Conservation (phyloP, 495 filamentous ascomycete species). For the Tirmania nivea region DNA sequence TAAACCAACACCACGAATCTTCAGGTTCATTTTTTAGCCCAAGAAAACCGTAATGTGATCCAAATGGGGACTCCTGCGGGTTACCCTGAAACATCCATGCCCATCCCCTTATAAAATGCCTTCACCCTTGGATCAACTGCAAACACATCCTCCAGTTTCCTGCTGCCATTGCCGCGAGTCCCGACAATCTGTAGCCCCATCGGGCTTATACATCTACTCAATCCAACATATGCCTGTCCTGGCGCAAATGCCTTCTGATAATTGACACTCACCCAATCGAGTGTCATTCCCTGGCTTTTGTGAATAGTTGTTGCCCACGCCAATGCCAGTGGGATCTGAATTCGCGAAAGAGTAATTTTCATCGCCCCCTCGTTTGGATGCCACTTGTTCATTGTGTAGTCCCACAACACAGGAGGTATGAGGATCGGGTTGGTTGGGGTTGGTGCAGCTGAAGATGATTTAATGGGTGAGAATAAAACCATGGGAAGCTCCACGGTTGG, state of each 20-base stretch:
- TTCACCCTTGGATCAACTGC: not conserved
- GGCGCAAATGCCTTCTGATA: slow-evolving; percentile 20
- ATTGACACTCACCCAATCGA: slow-evolving; percentile 24
- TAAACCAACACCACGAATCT: too few species aligned
- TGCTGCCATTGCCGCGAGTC: not conserved
- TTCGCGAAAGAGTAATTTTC: slow-evolving; percentile 5
- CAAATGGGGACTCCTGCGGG: too few species aligned
- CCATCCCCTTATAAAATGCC: not conserved
- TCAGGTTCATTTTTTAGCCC: too few species aligned
- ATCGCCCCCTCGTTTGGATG: too few species aligned
- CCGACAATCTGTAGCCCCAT: slow-evolving; percentile 21
- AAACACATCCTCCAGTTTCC: not conserved
- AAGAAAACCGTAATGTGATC: too few species aligned
- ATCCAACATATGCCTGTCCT: slow-evolving; percentile 27
- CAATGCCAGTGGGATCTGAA: slow-evolving; percentile 26
- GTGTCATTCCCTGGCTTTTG: slow-evolving; percentile 27
- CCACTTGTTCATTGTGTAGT: too few species aligned
- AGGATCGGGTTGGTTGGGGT: too few species aligned
- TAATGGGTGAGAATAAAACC: too few species aligned
- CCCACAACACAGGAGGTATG: too few species aligned
- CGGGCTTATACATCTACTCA: slow-evolving; percentile 22
- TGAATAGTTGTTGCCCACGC: slow-evolving; percentile 29
- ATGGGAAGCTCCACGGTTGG: not conserved
- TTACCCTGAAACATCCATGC: not conserved
- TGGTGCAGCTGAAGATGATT: too few species aligned